Evolutionary conservation across 2,329 filamentous ascomycete genomes (phyloP).

Genomic region (Macroventuria anomochaeta): DNA sequence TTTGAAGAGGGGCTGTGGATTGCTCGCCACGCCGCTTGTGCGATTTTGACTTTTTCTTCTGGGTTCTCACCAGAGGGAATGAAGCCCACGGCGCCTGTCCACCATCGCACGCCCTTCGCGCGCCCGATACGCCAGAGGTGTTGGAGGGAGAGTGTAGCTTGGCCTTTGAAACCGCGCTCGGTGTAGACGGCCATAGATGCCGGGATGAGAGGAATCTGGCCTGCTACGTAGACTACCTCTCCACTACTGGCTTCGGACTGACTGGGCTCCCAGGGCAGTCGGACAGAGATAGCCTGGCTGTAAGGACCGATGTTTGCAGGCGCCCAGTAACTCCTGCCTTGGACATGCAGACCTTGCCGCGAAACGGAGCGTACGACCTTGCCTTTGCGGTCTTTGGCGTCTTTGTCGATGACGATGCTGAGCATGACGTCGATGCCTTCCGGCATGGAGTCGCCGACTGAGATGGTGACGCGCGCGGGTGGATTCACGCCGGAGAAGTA

Average conservation of each 20-base stretch:
- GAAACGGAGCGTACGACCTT: background rate
- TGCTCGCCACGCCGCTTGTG: conserved; percentile 55
- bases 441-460: conserved; percentile 73
- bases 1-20: conserved; percentile 23
- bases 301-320: conserved; percentile 98
- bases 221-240: conserved; percentile 72
- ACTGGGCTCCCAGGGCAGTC: conserved; percentile 35
- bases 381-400: conserved; percentile 29
- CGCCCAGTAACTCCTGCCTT: conserved; percentile 94
- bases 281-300: conserved; percentile 79
- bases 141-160: conserved; percentile 78
- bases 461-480: conserved; percentile 82
- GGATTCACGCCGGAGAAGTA: conserved; percentile 82
- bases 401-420: conserved; percentile 54
- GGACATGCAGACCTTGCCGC: conserved; percentile 76
- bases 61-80: conserved; percentile 18
- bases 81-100: conserved; percentile 72
- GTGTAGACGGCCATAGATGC: conserved; percentile 71
- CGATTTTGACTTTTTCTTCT: conserved; percentile 42
- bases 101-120: conserved; percentile 74
- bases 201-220: conserved; percentile 89
- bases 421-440: conserved; percentile 66
- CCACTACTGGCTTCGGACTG: conserved; percentile 1
- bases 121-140: conserved; percentile 85
- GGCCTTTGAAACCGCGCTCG: conserved; percentile 56